Conservation (phyloP, 305 asterid genomes). For the Fraxinus latifolia region DNA sequence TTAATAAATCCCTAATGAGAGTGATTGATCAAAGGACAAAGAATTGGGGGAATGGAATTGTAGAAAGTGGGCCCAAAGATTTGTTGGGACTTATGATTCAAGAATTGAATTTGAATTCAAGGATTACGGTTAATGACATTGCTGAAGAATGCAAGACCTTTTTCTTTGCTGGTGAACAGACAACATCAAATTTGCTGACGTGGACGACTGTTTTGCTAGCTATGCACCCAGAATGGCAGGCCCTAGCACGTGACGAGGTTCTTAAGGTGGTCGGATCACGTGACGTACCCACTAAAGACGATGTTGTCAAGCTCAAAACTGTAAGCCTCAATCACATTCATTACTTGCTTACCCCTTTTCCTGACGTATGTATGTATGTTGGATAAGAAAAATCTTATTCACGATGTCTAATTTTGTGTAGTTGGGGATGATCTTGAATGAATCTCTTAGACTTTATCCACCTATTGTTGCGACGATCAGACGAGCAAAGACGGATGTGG, state of each 20-base stretch:
- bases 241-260: conserved; percentile 98
- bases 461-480: conserved; percentile 84
- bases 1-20: conserved; percentile 57
- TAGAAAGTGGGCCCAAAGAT: conserved; percentile 70
- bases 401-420: neutral
- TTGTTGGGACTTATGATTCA: conserved; percentile 77
- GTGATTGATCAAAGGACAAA: conserved; percentile 60
- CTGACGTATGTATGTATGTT: neutral
- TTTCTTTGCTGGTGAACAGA: conserved; percentile 90
- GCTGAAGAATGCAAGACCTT: conserved; percentile 95
- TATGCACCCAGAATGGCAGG: conserved; percentile 97
- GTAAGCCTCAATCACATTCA: conserved; percentile 32
- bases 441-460: conserved; percentile 75
- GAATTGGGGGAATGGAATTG: conserved; percentile 16
- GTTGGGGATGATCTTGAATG: conserved; percentile 78
- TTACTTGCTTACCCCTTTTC: neutral
- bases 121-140: conserved; percentile 57
- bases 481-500: conserved; percentile 54
- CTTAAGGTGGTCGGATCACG: conserved; percentile 81
- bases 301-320: conserved; percentile 79
- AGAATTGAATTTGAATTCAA: neutral
- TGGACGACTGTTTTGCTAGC: conserved; percentile 88
- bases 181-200: conserved; percentile 82
- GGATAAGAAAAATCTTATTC: neutral
- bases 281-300: conserved; percentile 67